Conservation (phyloP, 768 basidiomycete genomes). For the Cyathus striatus region DNA sequence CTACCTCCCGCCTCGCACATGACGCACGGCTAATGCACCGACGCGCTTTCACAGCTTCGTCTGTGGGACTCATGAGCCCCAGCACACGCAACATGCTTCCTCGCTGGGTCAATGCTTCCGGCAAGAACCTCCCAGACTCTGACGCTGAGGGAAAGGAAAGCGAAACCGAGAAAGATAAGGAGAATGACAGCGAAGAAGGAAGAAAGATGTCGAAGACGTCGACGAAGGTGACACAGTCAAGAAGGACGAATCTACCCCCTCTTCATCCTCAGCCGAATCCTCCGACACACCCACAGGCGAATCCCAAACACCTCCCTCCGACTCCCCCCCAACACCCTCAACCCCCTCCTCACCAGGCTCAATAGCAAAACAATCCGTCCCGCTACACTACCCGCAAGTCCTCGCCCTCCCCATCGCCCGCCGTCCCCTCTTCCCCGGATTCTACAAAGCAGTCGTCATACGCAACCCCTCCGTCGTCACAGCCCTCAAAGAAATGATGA, state of each 20-base stretch:
- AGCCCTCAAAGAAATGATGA: constrained; percentile 95
- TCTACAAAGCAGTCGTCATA: constrained; percentile 97
- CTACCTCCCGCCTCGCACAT: too few relatives aligned
- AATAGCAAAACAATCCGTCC: constrained; percentile 83
- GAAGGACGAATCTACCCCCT: background rate
- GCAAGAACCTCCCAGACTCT: too few relatives aligned
- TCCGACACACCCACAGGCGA: constrained; percentile 6
- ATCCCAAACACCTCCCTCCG: constrained; percentile 9
- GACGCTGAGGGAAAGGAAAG: too few relatives aligned
- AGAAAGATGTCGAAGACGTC: too few relatives aligned
- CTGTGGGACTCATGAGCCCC: too few relatives aligned
- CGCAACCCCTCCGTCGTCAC: constrained; percentile 86
- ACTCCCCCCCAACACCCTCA: constrained; percentile 9
- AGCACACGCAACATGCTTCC: too few relatives aligned
- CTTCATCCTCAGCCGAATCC: background rate
- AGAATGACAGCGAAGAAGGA: too few relatives aligned
- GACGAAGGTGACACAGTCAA: too few relatives aligned
- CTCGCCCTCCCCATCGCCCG: constrained; percentile 94
- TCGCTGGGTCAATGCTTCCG: too few relatives aligned
- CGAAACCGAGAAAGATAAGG: too few relatives aligned
- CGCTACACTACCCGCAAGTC: constrained; percentile 89
- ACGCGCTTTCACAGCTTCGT: too few relatives aligned
- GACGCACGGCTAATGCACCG: too few relatives aligned
- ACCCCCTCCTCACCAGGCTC: constrained; percentile 25
- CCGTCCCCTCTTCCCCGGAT: constrained; percentile 93